Conservation (phyloP, 805 yeast genomes). For the Jamesozyma lodderae region DNA sequence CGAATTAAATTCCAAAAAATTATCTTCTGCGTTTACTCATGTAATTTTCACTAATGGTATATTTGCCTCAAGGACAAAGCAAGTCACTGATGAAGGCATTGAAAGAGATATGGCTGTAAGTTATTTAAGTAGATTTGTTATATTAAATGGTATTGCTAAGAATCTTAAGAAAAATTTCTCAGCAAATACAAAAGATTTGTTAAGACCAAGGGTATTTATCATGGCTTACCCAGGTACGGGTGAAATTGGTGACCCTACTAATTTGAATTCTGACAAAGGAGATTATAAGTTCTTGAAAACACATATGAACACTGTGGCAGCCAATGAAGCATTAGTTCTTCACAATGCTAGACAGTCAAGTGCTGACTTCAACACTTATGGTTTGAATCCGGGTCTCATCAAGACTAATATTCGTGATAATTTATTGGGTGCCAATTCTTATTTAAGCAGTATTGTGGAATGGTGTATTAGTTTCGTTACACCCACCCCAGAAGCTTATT, state of each 20-base stretch:
- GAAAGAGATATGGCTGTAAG: constrained; percentile 34
- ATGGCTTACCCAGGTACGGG: constrained; percentile 35
- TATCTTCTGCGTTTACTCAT: constrained; percentile 15
- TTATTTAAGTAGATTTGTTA: constrained; percentile 30
- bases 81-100: constrained; percentile 32
- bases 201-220: constrained; percentile 30
- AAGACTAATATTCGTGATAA: constrained; percentile 32
- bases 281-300: constrained; percentile 24
- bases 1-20: constrained; percentile 13
- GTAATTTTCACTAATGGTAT: constrained; percentile 36
- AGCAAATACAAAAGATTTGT: background rate
- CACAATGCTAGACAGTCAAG: constrained; percentile 8
- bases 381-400: constrained; percentile 35
- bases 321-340: constrained; percentile 33
- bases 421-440: constrained; percentile 23
- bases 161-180: constrained; percentile 9
- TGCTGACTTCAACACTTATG: constrained; percentile 21
- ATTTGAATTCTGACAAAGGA: constrained; percentile 29
- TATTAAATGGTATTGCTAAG: constrained; percentile 24
- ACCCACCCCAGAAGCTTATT: constrained; percentile 31
- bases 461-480: constrained; percentile 25
- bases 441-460: constrained; percentile 24
- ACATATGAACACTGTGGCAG: constrained; percentile 37
- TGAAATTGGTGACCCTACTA: constrained; percentile 28
- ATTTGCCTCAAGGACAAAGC: constrained; percentile 26